phyloP scores from a whole-genome alignment of 1,284 basidiomycete species.

The Fomitopsis palustris region DNA sequence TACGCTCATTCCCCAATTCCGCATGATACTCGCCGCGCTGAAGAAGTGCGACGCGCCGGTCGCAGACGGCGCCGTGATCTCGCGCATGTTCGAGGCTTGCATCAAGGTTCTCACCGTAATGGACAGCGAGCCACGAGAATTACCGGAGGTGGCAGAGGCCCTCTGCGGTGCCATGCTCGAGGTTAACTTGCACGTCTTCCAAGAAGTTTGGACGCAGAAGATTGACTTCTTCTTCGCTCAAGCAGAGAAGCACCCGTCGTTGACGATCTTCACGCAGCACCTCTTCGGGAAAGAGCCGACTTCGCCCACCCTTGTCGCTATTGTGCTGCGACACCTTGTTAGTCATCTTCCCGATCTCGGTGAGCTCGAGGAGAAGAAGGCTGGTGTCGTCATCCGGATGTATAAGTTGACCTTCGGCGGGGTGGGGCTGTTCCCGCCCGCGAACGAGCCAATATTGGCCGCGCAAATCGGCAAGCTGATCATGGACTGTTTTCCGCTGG shows the following conservation, averaged over 20 bases:
- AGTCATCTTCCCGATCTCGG: conserved; percentile 83
- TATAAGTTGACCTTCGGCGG: conserved; percentile 98
- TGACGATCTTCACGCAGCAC: conserved; percentile 86
- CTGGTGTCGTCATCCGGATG: conserved; percentile 81
- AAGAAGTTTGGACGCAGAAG: conserved; percentile 92
- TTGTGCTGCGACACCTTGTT: conserved; percentile 87
- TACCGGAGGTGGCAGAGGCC: conserved; percentile 86
- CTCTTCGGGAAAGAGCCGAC: conserved; percentile 84
- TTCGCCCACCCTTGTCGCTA: conserved; percentile 90
- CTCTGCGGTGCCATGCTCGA: conserved; percentile 78
- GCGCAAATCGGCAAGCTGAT: conserved; percentile 92
- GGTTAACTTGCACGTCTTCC: conserved; percentile 87
- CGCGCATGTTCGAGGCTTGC: conserved; percentile 84
- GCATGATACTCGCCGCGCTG: conserved; percentile 77
- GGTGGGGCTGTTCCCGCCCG: conserved; percentile 73
- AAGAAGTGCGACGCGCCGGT: conserved; percentile 77
- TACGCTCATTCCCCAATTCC: conserved; percentile 88
- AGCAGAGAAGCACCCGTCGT: conserved; percentile 72
- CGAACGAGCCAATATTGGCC: conserved; percentile 91
- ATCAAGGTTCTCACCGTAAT: conserved; percentile 86
- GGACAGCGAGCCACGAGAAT: conserved; percentile 77
- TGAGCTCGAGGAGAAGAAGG: conserved; percentile 79
- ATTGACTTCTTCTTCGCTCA: conserved; percentile 87
- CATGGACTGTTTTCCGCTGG: conserved; percentile 96
- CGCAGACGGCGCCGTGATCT: conserved; percentile 86